These are phyloP conservation scores for Colletotrichum sp. DNA, from an alignment of 2,329 filamentous ascomycete genomes.

Conservation along the genomic window DNA sequence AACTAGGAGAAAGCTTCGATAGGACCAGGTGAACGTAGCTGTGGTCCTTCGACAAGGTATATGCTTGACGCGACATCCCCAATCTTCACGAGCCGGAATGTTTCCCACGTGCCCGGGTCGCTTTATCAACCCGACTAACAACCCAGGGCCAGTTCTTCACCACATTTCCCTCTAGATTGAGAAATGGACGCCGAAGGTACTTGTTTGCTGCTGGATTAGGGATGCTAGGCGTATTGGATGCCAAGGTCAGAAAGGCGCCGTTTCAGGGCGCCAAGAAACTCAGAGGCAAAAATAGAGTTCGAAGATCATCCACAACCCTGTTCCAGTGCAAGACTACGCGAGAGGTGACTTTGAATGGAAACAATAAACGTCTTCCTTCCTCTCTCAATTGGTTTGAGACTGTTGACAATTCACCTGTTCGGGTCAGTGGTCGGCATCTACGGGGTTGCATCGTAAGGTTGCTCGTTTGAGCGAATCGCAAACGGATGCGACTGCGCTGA, in stretches of 20 bases:
- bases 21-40: neutral
- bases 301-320: neutral
- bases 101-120: neutral
- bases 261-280: constrained; percentile 9
- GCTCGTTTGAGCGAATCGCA: neutral
- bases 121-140: neutral
- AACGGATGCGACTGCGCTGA: neutral
- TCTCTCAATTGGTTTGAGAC: neutral
- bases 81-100: neutral
- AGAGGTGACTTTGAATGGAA: neutral
- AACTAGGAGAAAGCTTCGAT: neutral
- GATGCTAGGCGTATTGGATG: neutral
- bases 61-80: neutral
- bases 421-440: neutral
- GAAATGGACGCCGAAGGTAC: neutral
- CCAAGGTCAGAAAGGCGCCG: neutral
- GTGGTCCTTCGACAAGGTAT: neutral
- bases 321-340: neutral
- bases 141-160: neutral
- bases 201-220: neutral
- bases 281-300: neutral
- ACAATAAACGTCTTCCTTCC: neutral
- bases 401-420: neutral
- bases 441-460: neutral
- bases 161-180: neutral